phyloP scores from a whole-genome alignment of 2,329 filamentous ascomycete species.

The Zymoseptoria tritici region DNA sequence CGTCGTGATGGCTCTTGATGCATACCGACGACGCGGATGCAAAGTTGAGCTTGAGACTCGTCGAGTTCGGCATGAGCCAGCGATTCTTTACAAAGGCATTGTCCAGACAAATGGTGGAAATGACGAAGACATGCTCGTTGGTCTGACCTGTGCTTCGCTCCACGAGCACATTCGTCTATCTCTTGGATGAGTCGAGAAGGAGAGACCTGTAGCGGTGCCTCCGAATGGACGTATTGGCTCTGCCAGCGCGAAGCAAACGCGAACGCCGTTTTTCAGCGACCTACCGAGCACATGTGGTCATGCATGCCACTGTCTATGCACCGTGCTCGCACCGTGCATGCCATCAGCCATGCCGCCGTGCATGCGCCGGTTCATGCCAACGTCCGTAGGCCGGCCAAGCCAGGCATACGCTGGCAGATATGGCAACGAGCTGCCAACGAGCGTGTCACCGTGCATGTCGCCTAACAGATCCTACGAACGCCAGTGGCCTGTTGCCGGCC shows the following conservation, averaged over 20 bases:
- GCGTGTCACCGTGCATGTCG: not conserved
- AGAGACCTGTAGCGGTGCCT: not conserved
- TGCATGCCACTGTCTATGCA: not conserved
- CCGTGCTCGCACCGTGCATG: too few relatives aligned
- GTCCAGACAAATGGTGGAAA: constrained; percentile 1
- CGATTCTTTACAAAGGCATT: constrained; percentile 13
- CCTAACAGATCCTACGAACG: not conserved
- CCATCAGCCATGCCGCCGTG: too few relatives aligned
- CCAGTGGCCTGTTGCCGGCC: not conserved
- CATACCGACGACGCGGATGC: constrained; percentile 21
- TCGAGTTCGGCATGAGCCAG: constrained; percentile 19
- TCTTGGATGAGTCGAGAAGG: constrained; percentile 2
- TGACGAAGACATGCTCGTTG: constrained; percentile 11
- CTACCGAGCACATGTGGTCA: not conserved
- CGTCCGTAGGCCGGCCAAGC: too few relatives aligned
- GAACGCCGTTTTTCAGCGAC: too few relatives aligned
- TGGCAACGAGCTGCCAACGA: not conserved
- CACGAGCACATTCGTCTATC: constrained; percentile 24
- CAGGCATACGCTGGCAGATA: not conserved
- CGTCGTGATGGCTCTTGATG: constrained; percentile 24
- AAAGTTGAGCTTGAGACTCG: constrained; percentile 23
- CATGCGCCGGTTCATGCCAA: too few relatives aligned
- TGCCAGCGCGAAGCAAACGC: too few relatives aligned
- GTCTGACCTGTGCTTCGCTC: constrained; percentile 16
- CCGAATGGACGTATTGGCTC: too few relatives aligned